Evolutionary conservation across 352 stramenopile genomes (phyloP).

Genomic region (Phytopythium mirpurense): DNA sequence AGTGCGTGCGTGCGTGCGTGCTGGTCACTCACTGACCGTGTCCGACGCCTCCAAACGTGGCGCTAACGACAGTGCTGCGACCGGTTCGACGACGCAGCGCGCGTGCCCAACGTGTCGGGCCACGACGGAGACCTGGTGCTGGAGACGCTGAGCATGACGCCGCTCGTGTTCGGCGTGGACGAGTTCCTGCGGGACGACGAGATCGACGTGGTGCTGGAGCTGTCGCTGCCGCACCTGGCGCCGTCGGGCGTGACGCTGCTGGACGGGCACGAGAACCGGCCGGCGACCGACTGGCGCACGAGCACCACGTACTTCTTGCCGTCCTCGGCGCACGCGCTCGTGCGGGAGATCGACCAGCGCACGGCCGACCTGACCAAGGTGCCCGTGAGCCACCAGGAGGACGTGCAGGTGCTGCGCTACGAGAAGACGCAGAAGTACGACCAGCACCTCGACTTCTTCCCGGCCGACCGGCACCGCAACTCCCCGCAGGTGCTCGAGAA

Average conservation of each 20-base stretch:
- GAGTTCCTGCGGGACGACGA: constrained; percentile 74
- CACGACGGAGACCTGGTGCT: constrained; percentile 42
- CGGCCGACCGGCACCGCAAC: constrained; percentile 33
- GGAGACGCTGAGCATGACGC: constrained; percentile 57
- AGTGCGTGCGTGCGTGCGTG: constrained; percentile 19
- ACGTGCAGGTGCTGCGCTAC: constrained; percentile 69
- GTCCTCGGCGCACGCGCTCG: constrained; percentile 30
- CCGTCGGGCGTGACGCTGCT: constrained; percentile 56
- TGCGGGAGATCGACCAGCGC: constrained; percentile 57
- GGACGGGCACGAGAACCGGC: constrained; percentile 59
- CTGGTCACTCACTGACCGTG: neutral
- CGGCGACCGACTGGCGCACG: constrained; percentile 66
- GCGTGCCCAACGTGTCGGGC: constrained; percentile 37
- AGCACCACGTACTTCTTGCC: constrained; percentile 75
- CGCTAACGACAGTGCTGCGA: neutral
- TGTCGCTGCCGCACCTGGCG: constrained; percentile 56
- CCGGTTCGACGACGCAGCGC: no score
- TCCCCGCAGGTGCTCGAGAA: constrained; percentile 30
- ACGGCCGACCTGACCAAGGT: constrained; percentile 61
- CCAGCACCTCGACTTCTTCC: constrained; percentile 69
- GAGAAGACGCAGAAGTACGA: constrained; percentile 73
- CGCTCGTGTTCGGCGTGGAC: constrained; percentile 66
- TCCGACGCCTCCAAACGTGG: no score
- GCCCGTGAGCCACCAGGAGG: constrained; percentile 50
- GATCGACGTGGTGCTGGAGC: constrained; percentile 65